These are phyloP conservation scores for Pseudoperonospora humuli DNA, from an alignment of 352 stramenopile genomes.

Conservation along the genomic window DNA sequence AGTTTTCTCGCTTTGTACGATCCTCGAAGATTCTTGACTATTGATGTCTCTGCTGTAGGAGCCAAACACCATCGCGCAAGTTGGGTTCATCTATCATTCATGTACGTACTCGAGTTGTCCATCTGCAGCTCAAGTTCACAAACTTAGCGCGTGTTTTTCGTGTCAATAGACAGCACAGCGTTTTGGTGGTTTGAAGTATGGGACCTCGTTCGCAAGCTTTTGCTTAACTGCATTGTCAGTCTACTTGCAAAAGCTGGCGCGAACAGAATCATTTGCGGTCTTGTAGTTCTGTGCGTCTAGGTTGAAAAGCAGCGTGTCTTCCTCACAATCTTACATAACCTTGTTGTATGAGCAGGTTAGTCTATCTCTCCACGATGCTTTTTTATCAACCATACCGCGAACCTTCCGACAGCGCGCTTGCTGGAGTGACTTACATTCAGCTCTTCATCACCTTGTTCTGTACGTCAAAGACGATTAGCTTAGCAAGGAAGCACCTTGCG, in stretches of 20 bases:
- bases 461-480: slow-evolving; percentile 28
- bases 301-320: too few species aligned
- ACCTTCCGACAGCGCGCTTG: slow-evolving; percentile 50
- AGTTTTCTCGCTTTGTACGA: neutral
- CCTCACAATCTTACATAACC: neutral
- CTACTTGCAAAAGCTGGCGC: slow-evolving; percentile 52
- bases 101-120: slow-evolving; percentile 26
- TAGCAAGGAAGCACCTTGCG: too few species aligned
- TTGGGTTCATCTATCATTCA: slow-evolving; percentile 75
- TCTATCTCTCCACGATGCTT: slow-evolving; percentile 70
- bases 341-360: slow-evolving; percentile 26
- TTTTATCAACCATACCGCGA: slow-evolving; percentile 66
- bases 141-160: too few species aligned
- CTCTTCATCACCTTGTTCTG: slow-evolving; percentile 76
- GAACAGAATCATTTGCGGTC: slow-evolving; percentile 58
- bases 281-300: slow-evolving; percentile 58
- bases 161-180: slow-evolving; percentile 29
- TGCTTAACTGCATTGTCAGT: slow-evolving; percentile 58
- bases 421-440: slow-evolving; percentile 60
- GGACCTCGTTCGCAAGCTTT: slow-evolving; percentile 64
- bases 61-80: slow-evolving; percentile 61
- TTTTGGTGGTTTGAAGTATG: slow-evolving; percentile 82
- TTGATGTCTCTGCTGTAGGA: slow-evolving; percentile 30
- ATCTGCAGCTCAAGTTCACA: too few species aligned
- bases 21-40: too few species aligned